Conservation (phyloP, 345 rosid species). For the Acer campestre region DNA sequence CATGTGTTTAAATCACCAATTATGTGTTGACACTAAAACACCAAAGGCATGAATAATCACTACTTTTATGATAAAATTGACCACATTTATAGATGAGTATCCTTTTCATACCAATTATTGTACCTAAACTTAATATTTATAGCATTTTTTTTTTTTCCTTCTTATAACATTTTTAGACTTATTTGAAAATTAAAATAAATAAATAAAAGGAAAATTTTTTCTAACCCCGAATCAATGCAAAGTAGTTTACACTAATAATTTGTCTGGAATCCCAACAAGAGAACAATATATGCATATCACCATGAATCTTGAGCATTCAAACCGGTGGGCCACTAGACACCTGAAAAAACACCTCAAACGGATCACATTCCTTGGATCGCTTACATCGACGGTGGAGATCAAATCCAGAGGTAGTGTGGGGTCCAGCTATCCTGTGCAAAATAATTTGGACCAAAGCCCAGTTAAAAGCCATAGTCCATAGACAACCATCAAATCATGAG, state of each 20-base stretch:
- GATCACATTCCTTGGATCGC: neutral
- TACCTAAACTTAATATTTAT: no score
- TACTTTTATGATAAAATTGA: neutral
- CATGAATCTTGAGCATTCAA: constrained; percentile 26
- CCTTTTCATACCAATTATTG: neutral
- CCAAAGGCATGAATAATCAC: constrained; percentile 7
- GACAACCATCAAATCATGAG: constrained; percentile 59
- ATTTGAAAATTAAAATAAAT: no score
- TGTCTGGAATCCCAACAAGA: constrained; percentile 27
- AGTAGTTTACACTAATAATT: neutral
- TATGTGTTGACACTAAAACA: constrained; percentile 5
- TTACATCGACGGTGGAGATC: constrained; percentile 21
- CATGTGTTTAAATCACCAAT: neutral
- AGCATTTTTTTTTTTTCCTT: no score
- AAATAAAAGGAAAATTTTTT: neutral
- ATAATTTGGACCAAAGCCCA: constrained; percentile 35
- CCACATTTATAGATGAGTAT: neutral
- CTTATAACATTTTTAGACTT: no score
- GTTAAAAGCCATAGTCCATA: constrained; percentile 10
- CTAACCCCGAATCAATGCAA: constrained; percentile 11
- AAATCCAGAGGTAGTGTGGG: neutral
- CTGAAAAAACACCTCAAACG: constrained; percentile 27
- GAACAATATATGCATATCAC: constrained; percentile 18
- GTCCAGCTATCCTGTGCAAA: constrained; percentile 22
- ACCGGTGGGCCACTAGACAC: constrained; percentile 23